These are phyloP conservation scores for Lumnitzera racemosa DNA, from an alignment of 345 rosid genomes.

Conservation along the genomic window DNA sequence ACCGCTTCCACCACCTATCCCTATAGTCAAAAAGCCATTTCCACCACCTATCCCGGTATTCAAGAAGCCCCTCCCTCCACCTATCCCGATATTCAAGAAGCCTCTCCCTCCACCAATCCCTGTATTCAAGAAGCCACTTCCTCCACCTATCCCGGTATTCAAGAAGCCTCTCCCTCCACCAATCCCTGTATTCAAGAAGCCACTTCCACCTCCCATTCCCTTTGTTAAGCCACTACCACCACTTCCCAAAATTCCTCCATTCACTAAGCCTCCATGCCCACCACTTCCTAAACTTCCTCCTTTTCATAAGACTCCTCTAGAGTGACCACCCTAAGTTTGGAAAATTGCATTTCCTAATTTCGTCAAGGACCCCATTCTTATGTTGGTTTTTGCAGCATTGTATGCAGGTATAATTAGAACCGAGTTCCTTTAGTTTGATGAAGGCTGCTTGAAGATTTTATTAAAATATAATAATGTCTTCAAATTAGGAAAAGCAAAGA, in stretches of 20 bases:
- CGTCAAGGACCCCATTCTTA: no score
- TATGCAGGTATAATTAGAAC: no score
- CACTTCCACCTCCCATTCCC: conserved; percentile 1
- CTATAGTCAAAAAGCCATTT: conserved; percentile 6
- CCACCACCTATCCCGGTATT: conserved; percentile 19
- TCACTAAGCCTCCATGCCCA: conserved; percentile 18
- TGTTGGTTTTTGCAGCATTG: no score
- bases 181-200: conserved; percentile 8
- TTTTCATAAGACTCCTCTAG: conserved; percentile 32
- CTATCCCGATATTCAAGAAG: neutral
- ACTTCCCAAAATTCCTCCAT: conserved; percentile 17
- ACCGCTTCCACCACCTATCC: conserved; percentile 1
- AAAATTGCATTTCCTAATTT: conserved; percentile 26
- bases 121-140: conserved; percentile 4
- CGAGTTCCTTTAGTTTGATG: no score
- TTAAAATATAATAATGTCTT: no score
- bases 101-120: conserved; percentile 15
- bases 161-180: conserved; percentile 18
- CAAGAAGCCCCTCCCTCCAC: conserved; percentile 13
- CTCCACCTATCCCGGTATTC: conserved; percentile 18
- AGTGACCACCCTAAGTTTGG: conserved; percentile 39
- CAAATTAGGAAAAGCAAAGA: no score
- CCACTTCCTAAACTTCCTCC: conserved; percentile 24
- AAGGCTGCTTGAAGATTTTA: no score
- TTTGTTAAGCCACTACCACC: conserved; percentile 9